Evolutionary conservation across 257 asterid species (phyloP).

Genomic region (Salvia rosmarinus): DNA sequence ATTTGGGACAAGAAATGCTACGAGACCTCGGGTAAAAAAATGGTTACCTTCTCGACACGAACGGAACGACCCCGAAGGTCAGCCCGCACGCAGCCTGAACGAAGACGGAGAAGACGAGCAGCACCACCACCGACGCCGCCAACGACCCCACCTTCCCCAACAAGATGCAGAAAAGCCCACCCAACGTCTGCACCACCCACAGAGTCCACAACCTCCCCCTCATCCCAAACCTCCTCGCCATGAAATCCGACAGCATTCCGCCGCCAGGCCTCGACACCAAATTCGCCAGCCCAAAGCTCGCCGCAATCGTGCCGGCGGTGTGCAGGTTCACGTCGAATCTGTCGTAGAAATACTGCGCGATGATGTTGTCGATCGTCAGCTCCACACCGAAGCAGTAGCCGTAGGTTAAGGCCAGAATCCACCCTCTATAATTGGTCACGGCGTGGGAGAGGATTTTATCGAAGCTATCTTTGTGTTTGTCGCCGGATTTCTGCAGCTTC

Average conservation of each 20-base stretch:
- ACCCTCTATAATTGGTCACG: constrained; percentile 66
- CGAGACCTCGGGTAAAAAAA: too few relatives aligned
- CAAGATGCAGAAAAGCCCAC: constrained; percentile 67
- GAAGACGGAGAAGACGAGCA: constrained; percentile 74
- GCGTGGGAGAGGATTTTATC: constrained; percentile 49
- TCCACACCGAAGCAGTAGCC: constrained; percentile 90
- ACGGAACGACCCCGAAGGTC: constrained; percentile 80
- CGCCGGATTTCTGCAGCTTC: constrained; percentile 65
- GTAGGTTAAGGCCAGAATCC: constrained; percentile 83
- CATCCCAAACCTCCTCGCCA: constrained; percentile 71
- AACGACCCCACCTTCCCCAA: constrained; percentile 65
- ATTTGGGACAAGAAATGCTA: too few relatives aligned
- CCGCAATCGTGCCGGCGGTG: constrained; percentile 80
- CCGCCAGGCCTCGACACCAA: constrained; percentile 81
- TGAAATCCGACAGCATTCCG: constrained; percentile 67
- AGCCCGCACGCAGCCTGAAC: constrained; percentile 90
- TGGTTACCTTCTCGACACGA: constrained; percentile 86
- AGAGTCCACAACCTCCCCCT: constrained; percentile 77
- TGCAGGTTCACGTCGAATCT: constrained; percentile 72
- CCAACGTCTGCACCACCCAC: constrained; percentile 67
- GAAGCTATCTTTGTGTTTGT: constrained; percentile 64
- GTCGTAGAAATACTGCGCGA: constrained; percentile 81
- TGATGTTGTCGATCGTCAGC: constrained; percentile 75
- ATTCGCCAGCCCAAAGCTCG: constrained; percentile 90
- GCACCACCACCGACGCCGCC: constrained; percentile 53